Evolutionary conservation across 2,329 filamentous ascomycete species (phyloP), one percentile per base, ranked within the genome.

Genomic region (Teratosphaeria destructans): DNA sequence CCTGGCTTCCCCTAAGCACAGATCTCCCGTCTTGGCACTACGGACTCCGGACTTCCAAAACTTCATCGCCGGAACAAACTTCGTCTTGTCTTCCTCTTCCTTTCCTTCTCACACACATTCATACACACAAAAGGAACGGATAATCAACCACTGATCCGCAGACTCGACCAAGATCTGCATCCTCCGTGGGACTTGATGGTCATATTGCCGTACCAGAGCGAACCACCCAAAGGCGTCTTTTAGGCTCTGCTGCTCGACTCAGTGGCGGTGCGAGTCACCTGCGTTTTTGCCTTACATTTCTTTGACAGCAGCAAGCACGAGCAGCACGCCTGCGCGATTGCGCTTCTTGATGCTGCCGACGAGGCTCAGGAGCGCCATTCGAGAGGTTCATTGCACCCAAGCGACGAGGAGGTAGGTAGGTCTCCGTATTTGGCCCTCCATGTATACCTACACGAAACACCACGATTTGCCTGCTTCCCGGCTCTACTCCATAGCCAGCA

Each of bases 381-480:
- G 29, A 43, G 23, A 43, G 37, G 12, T 14, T 14, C 37, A 43
- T 12, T 43, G 37, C 37, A 43, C 7, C 37, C 37, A 43, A 16
- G 16, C 16, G 37, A 14, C 12, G 37, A 43, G 37, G 23, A 49
- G 43, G 43, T 49, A 49, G 43, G 43, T 49, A 49, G 43, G 43
- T 49, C 43, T 19, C 11, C 12, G 5, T 43, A 43, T 12, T 14
- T 14, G 11, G 16, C 12, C 37, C 5, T 43, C 14, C 12, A 10
- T n/a, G 11, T 23, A 49, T 4, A 23, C 16, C 6, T 19, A 49
- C 34, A 61, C n/a, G 37, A 39, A 54, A 63, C 54, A 61, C 77
- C 77, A 79, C 77, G 75, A 73, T 75, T 77, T 79, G 77, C 76
- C 77, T 79, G 76, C 77, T 76, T 72, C 74, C 70, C 72, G 76